phyloP scores from a whole-genome alignment of 805 yeast genomes.

The Candida arabinofermentans region DNA sequence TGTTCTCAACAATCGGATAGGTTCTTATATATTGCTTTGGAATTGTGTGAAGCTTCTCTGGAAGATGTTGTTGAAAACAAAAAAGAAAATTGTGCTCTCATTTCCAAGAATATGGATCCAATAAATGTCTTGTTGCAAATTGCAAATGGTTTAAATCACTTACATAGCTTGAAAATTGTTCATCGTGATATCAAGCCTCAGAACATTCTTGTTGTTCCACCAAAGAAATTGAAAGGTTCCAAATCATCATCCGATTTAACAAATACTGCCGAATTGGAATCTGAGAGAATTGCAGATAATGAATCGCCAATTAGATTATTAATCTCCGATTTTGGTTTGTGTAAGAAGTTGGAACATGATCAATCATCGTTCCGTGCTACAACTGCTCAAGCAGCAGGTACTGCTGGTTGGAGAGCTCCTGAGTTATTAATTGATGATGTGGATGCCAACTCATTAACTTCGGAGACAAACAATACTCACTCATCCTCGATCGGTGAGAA shows the following conservation, averaged over 20 bases:
- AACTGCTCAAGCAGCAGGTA: slow-evolving; percentile 90
- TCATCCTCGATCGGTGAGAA: not conserved
- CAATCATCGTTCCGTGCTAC: slow-evolving; percentile 93
- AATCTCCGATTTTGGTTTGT: slow-evolving; percentile 94
- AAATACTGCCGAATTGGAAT: not conserved
- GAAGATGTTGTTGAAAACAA: slow-evolving; percentile 71
- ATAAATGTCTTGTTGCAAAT: slow-evolving; percentile 65
- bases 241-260: not conserved
- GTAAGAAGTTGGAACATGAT: slow-evolving; percentile 86
- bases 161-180: slow-evolving; percentile 86
- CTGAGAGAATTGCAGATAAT: too few species aligned
- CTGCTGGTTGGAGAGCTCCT: slow-evolving; percentile 98
- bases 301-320: slow-evolving; percentile 58
- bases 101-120: slow-evolving; percentile 42
- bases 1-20: slow-evolving; percentile 89
- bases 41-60: slow-evolving; percentile 82
- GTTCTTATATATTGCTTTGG: slow-evolving; percentile 89
- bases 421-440: slow-evolving; percentile 55
- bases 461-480: slow-evolving; percentile 5
- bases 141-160: slow-evolving; percentile 77
- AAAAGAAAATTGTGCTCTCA: slow-evolving; percentile 36
- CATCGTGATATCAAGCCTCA: slow-evolving; percentile 96
- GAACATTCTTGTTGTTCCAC: slow-evolving; percentile 78
- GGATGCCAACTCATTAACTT: slow-evolving; percentile 19
- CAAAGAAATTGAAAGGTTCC: slow-evolving; percentile 38